phyloP scores from a whole-genome alignment of 192 early-diverging fungal genomes.

The Mortierella antarctica region DNA sequence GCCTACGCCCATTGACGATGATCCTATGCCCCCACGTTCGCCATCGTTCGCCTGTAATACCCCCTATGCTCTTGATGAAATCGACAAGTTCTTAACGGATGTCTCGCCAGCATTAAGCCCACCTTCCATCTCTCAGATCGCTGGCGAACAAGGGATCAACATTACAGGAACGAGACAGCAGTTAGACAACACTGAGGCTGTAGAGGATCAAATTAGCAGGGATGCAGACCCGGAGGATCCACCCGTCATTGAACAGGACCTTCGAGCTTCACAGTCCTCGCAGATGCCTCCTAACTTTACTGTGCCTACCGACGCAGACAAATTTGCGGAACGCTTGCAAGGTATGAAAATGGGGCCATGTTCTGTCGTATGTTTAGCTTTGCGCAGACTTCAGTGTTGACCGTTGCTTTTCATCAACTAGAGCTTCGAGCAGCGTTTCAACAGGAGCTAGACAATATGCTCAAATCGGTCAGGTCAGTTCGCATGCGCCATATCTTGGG shows the following conservation, averaged over 20 bases:
- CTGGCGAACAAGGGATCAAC: background rate
- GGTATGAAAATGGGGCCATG: background rate
- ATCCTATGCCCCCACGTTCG: background rate
- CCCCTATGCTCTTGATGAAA: constrained; percentile 19
- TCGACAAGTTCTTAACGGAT: constrained; percentile 15
- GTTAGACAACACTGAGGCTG: no score
- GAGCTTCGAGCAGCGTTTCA: background rate
- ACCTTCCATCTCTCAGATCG: background rate
- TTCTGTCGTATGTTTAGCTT: no score
- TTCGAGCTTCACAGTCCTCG: no score
- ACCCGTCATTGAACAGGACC: no score
- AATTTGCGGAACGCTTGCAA: constrained; percentile 4
- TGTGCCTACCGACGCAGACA: background rate
- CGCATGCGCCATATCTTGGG: no score
- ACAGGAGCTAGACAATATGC: constrained; percentile 8
- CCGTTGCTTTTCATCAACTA: background rate
- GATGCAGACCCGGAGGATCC: no score
- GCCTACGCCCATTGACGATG: no score
- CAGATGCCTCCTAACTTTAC: no score
- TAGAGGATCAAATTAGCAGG: no score
- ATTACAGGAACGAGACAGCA: no score
- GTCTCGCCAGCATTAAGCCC: background rate
- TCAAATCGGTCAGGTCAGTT: constrained; percentile 21
- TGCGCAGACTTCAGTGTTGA: no score
- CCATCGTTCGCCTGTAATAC: background rate